Conservation (phyloP, 768 basidiomycete genomes). For the Tulasnella sp. region DNA sequence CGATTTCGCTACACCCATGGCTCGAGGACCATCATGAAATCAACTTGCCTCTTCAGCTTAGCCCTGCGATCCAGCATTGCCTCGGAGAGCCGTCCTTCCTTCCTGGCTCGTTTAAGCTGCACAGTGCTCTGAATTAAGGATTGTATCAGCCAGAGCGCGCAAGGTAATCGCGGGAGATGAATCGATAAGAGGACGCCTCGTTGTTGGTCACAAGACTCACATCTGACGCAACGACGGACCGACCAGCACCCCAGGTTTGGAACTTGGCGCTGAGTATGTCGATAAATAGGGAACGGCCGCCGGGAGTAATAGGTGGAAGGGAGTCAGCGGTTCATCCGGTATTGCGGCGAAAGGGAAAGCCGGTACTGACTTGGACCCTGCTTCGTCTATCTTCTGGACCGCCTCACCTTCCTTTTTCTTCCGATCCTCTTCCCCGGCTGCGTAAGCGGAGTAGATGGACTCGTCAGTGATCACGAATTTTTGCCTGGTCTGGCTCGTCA, state of each 20-base stretch:
- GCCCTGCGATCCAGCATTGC: slow-evolving; percentile 67
- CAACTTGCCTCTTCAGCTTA: slow-evolving; percentile 66
- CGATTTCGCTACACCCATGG: background rate
- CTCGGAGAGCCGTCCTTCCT: slow-evolving; percentile 73
- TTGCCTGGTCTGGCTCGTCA: too few species aligned
- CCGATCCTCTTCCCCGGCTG: slow-evolving; percentile 56
- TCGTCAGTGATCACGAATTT: too few species aligned
- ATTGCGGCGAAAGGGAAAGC: background rate
- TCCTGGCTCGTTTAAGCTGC: slow-evolving; percentile 66
- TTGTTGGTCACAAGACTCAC: slow-evolving; percentile 30
- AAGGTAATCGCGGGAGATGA: background rate
- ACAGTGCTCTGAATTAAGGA: slow-evolving; percentile 12
- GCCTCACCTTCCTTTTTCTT: slow-evolving; percentile 52
- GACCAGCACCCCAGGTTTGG: slow-evolving; percentile 80
- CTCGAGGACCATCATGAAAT: background rate
- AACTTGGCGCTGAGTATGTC: slow-evolving; percentile 43
- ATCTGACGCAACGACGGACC: slow-evolving; percentile 64
- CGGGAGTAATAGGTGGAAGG: background rate
- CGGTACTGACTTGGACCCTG: slow-evolving; percentile 53
- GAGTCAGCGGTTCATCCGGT: background rate
- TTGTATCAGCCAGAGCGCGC: background rate
- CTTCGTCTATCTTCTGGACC: slow-evolving; percentile 52
- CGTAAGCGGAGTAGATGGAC: background rate
- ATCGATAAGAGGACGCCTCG: background rate
- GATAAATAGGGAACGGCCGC: too few species aligned